Base-by-base conservation (phyloP, 371 early-diverging fungal genomes). In the Conidiobolus incongruus region DNA sequence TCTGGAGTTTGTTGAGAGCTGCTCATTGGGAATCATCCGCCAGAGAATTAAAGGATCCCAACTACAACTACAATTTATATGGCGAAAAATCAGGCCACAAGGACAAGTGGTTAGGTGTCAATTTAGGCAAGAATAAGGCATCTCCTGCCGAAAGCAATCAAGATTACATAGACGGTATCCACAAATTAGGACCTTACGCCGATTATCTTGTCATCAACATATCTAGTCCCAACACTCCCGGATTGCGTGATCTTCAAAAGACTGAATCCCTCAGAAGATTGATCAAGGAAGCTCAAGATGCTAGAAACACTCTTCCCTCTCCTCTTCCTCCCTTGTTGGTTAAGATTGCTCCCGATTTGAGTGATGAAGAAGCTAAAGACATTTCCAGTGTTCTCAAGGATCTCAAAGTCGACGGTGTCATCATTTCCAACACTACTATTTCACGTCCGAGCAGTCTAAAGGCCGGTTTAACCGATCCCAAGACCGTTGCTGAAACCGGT, bases 171-270 rank as follows among this genome's bases (percentile, higher is more conserved):
- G 46, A 56, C 7, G 88, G 88, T 8, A 61, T 85, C 17, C 48
- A 60, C 41, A 47, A 30, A 33, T 59, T 87, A 13, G 81, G 76
- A 26, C 59, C 61, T 4, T 73, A 60, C 42, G 88, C 83, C 4
- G 88, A 87, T 62, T 80, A 80, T 45, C 46, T 85, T 12, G 88
- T 87, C 6, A 59, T 87, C 42, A 87, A 87, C 48, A 70, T 87
- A 33, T 70, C 70, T 45, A 69, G 70, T 31, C 88, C 88, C 34
- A 87, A 87, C 49, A 80, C 81, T 13, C 82, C 75, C 15, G 81
- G 81, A 35, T 59, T 85, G 52, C 47, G 78, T 40, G 56, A 72
- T 16, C 40, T 76, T 52, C 73, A 77, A 54, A 56, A 75, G 23
- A 58, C 70, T 31, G 74, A 64, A 10, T 66, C 68, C 39, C 65